Percentiles rank a stretch among this genome's conserved stretches.
phyloP scores from a whole-genome alignment of 257 asterid genomes.

The Solanum virginianum region DNA sequence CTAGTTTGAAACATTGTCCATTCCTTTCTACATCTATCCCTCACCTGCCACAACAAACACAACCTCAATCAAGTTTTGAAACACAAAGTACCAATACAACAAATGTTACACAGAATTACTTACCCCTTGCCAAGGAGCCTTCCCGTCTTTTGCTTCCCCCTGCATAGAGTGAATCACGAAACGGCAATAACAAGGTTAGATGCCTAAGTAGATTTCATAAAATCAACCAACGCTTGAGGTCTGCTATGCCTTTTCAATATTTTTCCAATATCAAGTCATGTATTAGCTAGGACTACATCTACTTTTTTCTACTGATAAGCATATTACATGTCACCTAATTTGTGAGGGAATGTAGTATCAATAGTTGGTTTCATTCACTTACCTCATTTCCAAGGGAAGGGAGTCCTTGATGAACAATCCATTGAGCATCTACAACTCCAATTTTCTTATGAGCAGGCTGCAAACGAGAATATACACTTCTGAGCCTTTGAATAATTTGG shows the following conservation, averaged over 20 bases:
- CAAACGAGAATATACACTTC: neutral
- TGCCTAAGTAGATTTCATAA: neutral
- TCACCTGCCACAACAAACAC: conserved; percentile 30
- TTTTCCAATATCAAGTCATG: neutral
- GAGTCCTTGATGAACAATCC: conserved; percentile 67
- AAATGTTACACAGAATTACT: conserved; percentile 1
- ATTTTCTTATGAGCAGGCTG: conserved; percentile 78
- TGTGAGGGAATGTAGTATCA: neutral
- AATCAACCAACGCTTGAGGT: neutral
- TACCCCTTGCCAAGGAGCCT: conserved; percentile 85
- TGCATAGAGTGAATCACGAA: conserved; percentile 2
- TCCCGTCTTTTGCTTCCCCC: conserved; percentile 53
- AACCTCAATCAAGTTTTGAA: neutral
- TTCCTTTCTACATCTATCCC: conserved; percentile 54
- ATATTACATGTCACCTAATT: neutral
- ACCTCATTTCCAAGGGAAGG: conserved; percentile 87
- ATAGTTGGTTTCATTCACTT: neutral
- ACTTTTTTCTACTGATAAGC: neutral
- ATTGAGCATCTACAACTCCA: conserved; percentile 88
- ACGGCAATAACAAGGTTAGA: neutral
- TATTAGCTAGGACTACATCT: neutral
- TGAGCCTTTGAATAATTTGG: neutral
- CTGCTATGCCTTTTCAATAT: neutral
- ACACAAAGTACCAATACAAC: neutral
- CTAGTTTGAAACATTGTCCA: conserved; percentile 67